These are phyloP conservation scores for Beauveria medogensis DNA, from an alignment of 2,329 filamentous ascomycete species.

Conservation along the genomic window DNA sequence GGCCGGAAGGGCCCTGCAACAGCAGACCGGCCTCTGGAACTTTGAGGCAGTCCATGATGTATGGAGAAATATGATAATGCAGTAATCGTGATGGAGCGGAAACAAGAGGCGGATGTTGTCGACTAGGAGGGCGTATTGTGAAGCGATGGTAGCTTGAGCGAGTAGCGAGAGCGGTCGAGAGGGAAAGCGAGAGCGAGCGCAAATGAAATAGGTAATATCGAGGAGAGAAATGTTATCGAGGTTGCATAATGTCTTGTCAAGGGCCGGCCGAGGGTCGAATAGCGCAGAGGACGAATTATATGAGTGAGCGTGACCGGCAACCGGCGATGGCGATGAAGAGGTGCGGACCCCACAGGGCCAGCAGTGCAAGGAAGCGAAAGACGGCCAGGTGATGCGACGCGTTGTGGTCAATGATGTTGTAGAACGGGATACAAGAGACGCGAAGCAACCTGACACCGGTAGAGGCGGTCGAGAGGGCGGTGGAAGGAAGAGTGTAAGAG, in stretches of 20 bases:
- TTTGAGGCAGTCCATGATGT: constrained; percentile 43
- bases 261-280: constrained; percentile 8
- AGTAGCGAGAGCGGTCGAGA: neutral
- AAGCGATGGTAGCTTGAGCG: neutral
- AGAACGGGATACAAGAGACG: neutral
- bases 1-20: constrained; percentile 42
- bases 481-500: neutral
- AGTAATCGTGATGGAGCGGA: neutral
- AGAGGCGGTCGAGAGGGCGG: neutral
- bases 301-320: constrained; percentile 3
- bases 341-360: constrained; percentile 14
- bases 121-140: neutral
- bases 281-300: neutral
- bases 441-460: neutral
- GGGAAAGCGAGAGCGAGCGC: neutral
- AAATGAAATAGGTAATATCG: neutral
- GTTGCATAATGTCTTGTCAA: neutral
- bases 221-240: neutral
- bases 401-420: constrained; percentile 4
- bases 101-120: constrained; percentile 2
- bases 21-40: constrained; percentile 51
- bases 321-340: constrained; percentile 3
- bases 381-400: constrained; percentile 2
- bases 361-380: constrained; percentile 7
- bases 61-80: neutral